Base-by-base conservation (phyloP, 768 basidiomycete species). In the Tricholomella constricta region DNA sequence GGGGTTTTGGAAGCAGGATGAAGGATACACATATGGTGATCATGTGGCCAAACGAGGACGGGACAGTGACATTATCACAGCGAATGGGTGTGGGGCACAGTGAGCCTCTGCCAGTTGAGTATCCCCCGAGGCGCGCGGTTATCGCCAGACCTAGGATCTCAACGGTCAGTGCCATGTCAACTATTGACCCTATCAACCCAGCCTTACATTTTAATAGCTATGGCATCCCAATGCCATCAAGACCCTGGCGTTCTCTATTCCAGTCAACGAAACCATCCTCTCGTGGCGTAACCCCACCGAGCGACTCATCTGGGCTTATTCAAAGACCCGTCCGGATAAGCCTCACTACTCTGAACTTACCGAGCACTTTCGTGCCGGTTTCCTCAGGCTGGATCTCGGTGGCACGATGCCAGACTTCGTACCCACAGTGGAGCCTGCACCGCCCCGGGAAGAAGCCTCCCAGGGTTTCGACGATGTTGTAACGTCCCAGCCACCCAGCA, bases 11-110 rank as follows among this genome's bases (percentile, higher is more conserved):
- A 4, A 55, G 51, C 26, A 68, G 63, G 37, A 83, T 84, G 82
- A 60, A 69, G n/a, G 60, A 70, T 41, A 73, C 78, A 0, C 76
- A 77, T 36, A 83, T 85, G 77, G 76, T 87, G 52, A 78, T 88
- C n/a, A 65, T 78, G 66, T 76, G 76, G 74, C 63, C 67, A 41
- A 74, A 75, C 58, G 62, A 70, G 3, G 81, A 88, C 59, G 80
- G 80, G 2, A 72, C 77, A 5, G 72, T 76, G 38, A 81, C 83
- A 1, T 62, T 88, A 45, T 84, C 83, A 9, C 86, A 88, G 53
- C 73, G 86, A 4, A 71, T 74, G 59, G 78, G 79, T 1, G 61
- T 63, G 11, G 77, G 72, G 2, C 77, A 82, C 45, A 60, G 65
- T 22, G 76, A 80, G 62, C 86, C 87, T 4, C 62, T 63, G 2